These are phyloP conservation scores for Potentilla sterilis DNA, from an alignment of 306 rosid species.

Conservation along the genomic window DNA sequence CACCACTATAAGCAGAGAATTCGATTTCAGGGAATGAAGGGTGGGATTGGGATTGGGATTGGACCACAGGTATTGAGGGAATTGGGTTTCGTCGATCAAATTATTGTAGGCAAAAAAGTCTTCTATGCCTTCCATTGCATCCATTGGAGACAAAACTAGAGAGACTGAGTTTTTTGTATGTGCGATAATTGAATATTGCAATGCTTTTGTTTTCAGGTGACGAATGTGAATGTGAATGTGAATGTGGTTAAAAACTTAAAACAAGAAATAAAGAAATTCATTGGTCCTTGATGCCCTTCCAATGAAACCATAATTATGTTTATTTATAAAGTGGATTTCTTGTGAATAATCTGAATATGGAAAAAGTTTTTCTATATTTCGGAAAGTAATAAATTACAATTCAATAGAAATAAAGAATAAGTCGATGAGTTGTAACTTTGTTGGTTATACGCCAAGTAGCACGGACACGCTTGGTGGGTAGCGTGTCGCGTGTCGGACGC, in stretches of 20 bases:
- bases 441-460: too few relatives aligned
- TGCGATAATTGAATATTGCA: too few relatives aligned
- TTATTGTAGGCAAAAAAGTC: background rate
- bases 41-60: slow-evolving; percentile 40
- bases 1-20: slow-evolving; percentile 37
- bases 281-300: background rate
- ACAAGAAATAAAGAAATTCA: too few relatives aligned
- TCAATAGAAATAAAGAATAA: too few relatives aligned
- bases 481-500: too few relatives aligned
- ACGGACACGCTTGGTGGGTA: too few relatives aligned
- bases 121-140: slow-evolving; percentile 21
- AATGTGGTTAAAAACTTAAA: too few relatives aligned
- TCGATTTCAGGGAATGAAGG: slow-evolving; percentile 39
- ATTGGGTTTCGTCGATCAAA: slow-evolving; percentile 37
- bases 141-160: slow-evolving; percentile 16
- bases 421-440: too few relatives aligned
- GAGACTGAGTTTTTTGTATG: too few relatives aligned
- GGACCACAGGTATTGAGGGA: slow-evolving; percentile 60
- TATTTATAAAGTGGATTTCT: background rate
- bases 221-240: too few relatives aligned
- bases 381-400: too few relatives aligned
- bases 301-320: background rate
- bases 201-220: too few relatives aligned
- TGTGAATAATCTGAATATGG: background rate
- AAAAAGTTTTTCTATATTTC: background rate